Base-by-base conservation (phyloP, 169 alveolate species). In the Blepharisma undulans region DNA sequence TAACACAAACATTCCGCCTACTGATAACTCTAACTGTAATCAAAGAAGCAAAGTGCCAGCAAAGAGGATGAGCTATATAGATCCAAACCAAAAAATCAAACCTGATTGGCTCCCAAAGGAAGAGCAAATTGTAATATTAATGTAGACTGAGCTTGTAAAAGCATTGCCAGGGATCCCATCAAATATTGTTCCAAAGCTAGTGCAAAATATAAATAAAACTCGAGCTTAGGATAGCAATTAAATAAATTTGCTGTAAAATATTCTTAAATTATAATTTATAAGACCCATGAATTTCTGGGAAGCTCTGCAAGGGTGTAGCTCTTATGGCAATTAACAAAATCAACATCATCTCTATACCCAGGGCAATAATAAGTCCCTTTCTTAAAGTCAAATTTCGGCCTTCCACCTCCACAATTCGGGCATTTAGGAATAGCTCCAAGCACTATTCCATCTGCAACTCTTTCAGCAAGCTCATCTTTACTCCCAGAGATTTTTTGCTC, bases 401-500 rank as follows among this genome's bases (percentile, higher is more conserved):
- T 76, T 48, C 96, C 96, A 22, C 92, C 94, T 72, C 92, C 91
- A 76, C 96, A 94, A 19, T 66, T 66, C 0, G 94, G 76, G 84
- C 96, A 94, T 32, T 92, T 92, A 0, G 96, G 96, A 30, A 90
- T 82, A 19, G 93, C 82, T 8, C 96, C 96, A 7, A 92, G 79
- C 12, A 92, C 88, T 29, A 61, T 80, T 7, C 95, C 91, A 72
- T 94, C 95, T 12, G 94, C 95, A 33, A 92, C 82, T 76, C 95
- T 90, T 66, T 86, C 93, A 60, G 89, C 92, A 4, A 94, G 91
- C 10, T 92, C 94, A 18, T 79, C 71, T 74, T 94, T 94, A 27
- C 72, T 84, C 61, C 96, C 96, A 22, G 91, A 76, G 76, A 91
- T 85, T 19, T 88, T 92, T 78, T 90, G 93, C 36, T 60, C 61